These are phyloP conservation scores for Fusarium coicis DNA, from an alignment of 2,329 filamentous ascomycete species.

Conservation along the genomic window DNA sequence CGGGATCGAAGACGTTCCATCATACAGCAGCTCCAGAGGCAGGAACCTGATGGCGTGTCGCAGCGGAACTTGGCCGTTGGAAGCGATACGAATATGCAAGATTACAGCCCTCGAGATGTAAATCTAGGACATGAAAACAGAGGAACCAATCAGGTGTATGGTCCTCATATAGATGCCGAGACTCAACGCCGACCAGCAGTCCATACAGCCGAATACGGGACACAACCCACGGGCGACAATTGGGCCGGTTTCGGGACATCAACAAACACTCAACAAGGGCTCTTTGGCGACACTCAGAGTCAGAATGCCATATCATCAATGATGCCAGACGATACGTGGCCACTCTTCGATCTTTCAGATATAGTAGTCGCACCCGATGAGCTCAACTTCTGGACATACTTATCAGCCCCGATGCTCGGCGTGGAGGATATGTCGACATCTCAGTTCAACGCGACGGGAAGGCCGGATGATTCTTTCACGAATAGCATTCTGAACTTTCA, in stretches of 20 bases:
- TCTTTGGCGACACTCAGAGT: fast-evolving
- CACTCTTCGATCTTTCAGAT: not conserved
- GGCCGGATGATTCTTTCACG: not conserved
- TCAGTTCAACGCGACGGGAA: not conserved
- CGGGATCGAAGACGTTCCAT: not conserved
- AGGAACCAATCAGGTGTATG: not conserved
- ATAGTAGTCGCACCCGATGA: not conserved
- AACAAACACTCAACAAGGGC: not conserved
- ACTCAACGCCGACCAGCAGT: not conserved
- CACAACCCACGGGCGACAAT: fast-evolving
- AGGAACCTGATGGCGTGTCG: not conserved
- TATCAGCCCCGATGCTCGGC: slow-evolving; percentile 5
- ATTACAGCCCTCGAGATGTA: fast-evolving
- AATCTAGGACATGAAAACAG: not conserved
- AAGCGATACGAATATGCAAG: not conserved
- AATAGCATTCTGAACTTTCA: slow-evolving; percentile 14
- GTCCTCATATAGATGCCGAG: fast-evolving
- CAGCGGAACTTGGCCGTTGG: not conserved
- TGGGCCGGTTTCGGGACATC: not conserved
- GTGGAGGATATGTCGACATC: not conserved
- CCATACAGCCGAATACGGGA: fast-evolving
- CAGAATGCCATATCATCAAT: not conserved
- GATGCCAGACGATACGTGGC: not conserved
- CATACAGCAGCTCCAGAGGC: not conserved
- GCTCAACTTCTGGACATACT: slow-evolving; percentile 5